phyloP scores from a whole-genome alignment of 2,329 filamentous ascomycete species.

The Sordariomycetes sp. region DNA sequence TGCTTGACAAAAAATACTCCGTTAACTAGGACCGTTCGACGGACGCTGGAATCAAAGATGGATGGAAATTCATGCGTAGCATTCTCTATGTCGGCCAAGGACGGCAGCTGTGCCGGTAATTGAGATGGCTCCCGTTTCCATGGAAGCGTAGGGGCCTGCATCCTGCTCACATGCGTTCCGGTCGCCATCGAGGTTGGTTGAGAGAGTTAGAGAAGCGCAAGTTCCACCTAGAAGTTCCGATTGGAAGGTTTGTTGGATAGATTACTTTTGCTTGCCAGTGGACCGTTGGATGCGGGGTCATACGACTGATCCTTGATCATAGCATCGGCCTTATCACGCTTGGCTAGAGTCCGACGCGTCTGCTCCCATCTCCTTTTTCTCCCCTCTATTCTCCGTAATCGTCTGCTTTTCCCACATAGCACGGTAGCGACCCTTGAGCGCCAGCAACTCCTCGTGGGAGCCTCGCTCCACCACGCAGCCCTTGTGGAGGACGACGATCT shows the following conservation, averaged over 20 bases:
- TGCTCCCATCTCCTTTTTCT: slow-evolving; percentile 10
- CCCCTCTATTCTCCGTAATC: slow-evolving; percentile 26
- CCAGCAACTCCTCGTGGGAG: slow-evolving; percentile 36
- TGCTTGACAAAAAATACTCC: slow-evolving; percentile 5
- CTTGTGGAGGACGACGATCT: slow-evolving; percentile 43
- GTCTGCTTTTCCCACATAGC: slow-evolving; percentile 45
- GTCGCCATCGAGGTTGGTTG: too few species aligned
- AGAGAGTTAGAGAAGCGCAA: too few species aligned
- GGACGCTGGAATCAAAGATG: slow-evolving; percentile 4
- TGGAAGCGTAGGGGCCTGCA: slow-evolving; percentile 2
- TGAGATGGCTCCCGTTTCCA: slow-evolving; percentile 1
- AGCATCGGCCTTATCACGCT: too few species aligned
- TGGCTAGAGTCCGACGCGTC: too few species aligned
- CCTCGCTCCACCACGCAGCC: slow-evolving; percentile 42
- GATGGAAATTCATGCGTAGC: slow-evolving; percentile 1
- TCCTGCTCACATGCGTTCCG: too few species aligned
- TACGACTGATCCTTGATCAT: too few species aligned
- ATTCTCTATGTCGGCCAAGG: slow-evolving; percentile 1
- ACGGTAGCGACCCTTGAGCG: slow-evolving; percentile 34
- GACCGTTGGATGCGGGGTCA: too few species aligned
- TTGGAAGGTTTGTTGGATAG: too few species aligned
- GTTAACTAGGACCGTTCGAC: slow-evolving; percentile 3
- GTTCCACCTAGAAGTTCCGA: too few species aligned
- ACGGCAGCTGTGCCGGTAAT: slow-evolving; percentile 3
- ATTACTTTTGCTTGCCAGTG: too few species aligned